These are phyloP conservation scores for Saccharomycopsis crataegensis DNA, from an alignment of 1,139 yeast species.

Conservation along the genomic window DNA sequence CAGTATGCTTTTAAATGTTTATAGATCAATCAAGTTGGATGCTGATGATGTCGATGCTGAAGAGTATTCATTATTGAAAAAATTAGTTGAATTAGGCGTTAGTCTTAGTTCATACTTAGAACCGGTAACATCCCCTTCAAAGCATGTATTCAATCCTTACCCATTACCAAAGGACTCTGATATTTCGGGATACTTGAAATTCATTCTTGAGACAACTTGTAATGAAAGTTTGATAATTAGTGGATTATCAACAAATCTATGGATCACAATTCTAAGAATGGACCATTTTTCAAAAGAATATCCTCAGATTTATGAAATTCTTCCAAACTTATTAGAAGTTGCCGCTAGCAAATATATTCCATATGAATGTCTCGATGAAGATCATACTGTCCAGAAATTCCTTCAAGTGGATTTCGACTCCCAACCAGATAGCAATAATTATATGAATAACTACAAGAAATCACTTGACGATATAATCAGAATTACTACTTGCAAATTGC, in stretches of 20 bases:
- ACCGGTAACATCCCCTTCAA: conserved; percentile 28
- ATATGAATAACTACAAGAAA: conserved; percentile 72
- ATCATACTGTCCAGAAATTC: conserved; percentile 54
- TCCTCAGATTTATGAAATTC: conserved; percentile 33
- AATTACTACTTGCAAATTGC: conserved; percentile 76
- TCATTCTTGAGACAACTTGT: conserved; percentile 73
- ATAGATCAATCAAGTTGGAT: conserved; percentile 53
- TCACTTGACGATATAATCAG: conserved; percentile 88
- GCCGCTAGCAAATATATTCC: conserved; percentile 75
- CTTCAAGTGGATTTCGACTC: conserved; percentile 85
- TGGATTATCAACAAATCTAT: conserved; percentile 84
- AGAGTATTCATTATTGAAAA: conserved; percentile 71
- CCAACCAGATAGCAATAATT: conserved; percentile 69
- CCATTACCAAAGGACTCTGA: conserved; percentile 42
- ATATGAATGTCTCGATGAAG: conserved; percentile 62
- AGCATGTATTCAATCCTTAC: conserved; percentile 1
- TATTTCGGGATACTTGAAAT: conserved; percentile 54
- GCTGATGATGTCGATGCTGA: conserved; percentile 76
- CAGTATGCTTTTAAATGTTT: conserved; percentile 56
- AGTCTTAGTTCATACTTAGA: conserved; percentile 76
- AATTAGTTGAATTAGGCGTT: conserved; percentile 89
- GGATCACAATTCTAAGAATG: conserved; percentile 84
- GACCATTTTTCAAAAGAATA: conserved; percentile 57
- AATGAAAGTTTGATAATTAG: conserved; percentile 87
- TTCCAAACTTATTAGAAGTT: conserved; percentile 64